phyloP scores from a whole-genome alignment of 768 basidiomycete species.

The Pleurotus salmoneostramineus region DNA sequence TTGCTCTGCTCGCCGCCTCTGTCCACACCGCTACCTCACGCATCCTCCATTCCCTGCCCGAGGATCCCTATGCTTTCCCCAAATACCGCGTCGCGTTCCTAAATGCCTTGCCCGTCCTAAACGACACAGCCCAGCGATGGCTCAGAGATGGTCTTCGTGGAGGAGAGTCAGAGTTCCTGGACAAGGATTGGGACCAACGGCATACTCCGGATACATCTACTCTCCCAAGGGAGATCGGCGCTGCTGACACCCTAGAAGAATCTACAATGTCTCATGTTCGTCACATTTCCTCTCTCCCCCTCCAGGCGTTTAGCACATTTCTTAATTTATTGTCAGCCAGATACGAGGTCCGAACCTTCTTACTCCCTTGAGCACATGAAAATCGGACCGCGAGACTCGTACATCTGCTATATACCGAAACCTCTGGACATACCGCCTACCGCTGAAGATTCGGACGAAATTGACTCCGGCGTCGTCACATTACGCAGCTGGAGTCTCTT shows the following conservation, averaged over 20 bases:
- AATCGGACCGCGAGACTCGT: slow-evolving; percentile 64
- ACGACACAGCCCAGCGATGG: slow-evolving; percentile 75
- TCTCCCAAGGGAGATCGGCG: slow-evolving; percentile 57
- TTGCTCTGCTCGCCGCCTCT: slow-evolving; percentile 12
- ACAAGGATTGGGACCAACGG: slow-evolving; percentile 51
- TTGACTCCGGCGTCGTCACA: slow-evolving; percentile 59
- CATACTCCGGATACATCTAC: slow-evolving; percentile 29
- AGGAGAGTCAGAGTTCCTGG: slow-evolving; percentile 75
- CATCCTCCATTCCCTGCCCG: slow-evolving; percentile 68
- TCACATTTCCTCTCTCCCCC: slow-evolving; percentile 9
- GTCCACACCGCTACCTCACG: slow-evolving; percentile 28
- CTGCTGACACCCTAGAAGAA: slow-evolving; percentile 36
- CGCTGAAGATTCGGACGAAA: slow-evolving; percentile 40
- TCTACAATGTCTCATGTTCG: slow-evolving; percentile 32
- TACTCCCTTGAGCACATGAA: slow-evolving; percentile 72
- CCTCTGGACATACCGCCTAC: slow-evolving; percentile 43
- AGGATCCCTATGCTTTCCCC: slow-evolving; percentile 78
- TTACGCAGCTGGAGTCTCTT: slow-evolving; percentile 81
- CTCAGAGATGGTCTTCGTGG: slow-evolving; percentile 66
- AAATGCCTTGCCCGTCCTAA: slow-evolving; percentile 69
- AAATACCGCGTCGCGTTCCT: slow-evolving; percentile 80
- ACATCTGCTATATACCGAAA: slow-evolving; percentile 77
- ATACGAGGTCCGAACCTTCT: slow-evolving; percentile 18
- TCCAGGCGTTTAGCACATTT: slow-evolving; percentile 19
- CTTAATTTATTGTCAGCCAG: slow-evolving; percentile 15